Conservation (phyloP, 2,329 filamentous ascomycete species). For the Talaromyces sp. region DNA sequence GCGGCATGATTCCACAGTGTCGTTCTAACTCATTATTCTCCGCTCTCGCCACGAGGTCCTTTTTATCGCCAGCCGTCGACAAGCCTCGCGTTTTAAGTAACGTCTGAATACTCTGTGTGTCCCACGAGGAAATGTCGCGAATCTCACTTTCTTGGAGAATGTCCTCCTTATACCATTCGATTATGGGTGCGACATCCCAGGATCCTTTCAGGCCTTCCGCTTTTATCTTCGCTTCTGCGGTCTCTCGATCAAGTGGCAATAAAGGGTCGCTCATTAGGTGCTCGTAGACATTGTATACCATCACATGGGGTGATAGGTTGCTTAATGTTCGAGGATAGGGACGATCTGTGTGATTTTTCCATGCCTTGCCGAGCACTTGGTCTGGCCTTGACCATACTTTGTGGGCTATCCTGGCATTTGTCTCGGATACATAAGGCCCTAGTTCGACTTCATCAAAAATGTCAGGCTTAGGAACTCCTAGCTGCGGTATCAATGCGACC, state of each 20-base stretch:
- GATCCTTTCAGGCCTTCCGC: conserved; percentile 11
- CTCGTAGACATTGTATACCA: conserved; percentile 37
- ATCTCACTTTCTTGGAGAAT: conserved; percentile 2
- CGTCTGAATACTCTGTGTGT: neutral
- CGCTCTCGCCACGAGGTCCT: conserved; percentile 25
- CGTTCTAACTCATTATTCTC: conserved; percentile 21
- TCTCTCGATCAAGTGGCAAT: conserved; percentile 17
- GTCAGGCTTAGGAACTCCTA: conserved; percentile 21
- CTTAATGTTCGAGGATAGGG: conserved; percentile 5
- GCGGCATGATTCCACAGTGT: conserved; percentile 23
- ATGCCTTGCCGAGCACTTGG: conserved; percentile 16
- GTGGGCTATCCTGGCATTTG: conserved; percentile 31
- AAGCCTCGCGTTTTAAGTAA: conserved; percentile 22
- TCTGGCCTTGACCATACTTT: conserved; percentile 33
- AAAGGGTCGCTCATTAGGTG: conserved; percentile 27
- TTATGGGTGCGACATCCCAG: conserved; percentile 5
- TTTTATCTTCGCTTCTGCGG: conserved; percentile 14
- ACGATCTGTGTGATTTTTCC: conserved; percentile 4
- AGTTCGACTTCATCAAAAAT: conserved; percentile 33
- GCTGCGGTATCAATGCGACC: neutral
- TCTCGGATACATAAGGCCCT: conserved; percentile 23
- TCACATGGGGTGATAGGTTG: conserved; percentile 17
- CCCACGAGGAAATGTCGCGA: conserved; percentile 6
- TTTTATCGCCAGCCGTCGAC: conserved; percentile 7
- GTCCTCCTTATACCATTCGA: neutral